Evolutionary conservation across 2,329 filamentous ascomycete species (phyloP), one percentile per base, ranked within the genome.

Genomic region (Monilinia polystroma): DNA sequence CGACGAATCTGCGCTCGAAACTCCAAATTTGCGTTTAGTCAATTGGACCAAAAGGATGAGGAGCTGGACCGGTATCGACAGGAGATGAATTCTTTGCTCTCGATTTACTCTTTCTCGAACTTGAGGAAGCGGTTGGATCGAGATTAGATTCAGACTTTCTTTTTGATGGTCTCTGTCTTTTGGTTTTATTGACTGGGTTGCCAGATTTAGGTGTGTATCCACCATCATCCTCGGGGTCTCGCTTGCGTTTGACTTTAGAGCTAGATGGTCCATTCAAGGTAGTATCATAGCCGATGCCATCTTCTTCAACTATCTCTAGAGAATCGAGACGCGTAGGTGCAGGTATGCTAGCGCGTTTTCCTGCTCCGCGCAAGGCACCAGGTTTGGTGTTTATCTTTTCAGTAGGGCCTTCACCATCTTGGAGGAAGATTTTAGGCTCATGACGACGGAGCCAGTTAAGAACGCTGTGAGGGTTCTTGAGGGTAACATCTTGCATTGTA

Each of bases 361-460:
- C 76, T 47, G 75, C 76, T 41, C 76, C 75, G 11, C 76, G 72
- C 20, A 77, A 65, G 12, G 75, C 74, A 20, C 75, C 76, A 11
- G 75, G 75, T 53, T 75, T 77, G 41, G 78, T 77, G 52, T 77
- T 77, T 35, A 79, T 79, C 72, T 82, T 82, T 67, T 81, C 76
- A 1, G 38, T n/a, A 72, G 77, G 77, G 32, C 74, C 73, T 71
- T 76, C 75, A 29, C 77, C 77, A 58, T 79, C 79, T 76, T 96
- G 90, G 26, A 96, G 80, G 80, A 96, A 93, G 59, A 93, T 88
- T 77, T 94, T 89, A 3, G 93, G 91, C 68, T 92, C 89, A 78
- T 97, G 85, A 75, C 92, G 88, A 70, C 92, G 86, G 16, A 99
- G 85, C 95, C 95, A 99, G 78, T 96, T 97, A 80, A 96, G 96